Percentiles rank a stretch among this genome's conserved stretches.
phyloP scores from a whole-genome alignment of 2,329 filamentous ascomycete genomes.

The Nannizziopsis arthrosporioides region DNA sequence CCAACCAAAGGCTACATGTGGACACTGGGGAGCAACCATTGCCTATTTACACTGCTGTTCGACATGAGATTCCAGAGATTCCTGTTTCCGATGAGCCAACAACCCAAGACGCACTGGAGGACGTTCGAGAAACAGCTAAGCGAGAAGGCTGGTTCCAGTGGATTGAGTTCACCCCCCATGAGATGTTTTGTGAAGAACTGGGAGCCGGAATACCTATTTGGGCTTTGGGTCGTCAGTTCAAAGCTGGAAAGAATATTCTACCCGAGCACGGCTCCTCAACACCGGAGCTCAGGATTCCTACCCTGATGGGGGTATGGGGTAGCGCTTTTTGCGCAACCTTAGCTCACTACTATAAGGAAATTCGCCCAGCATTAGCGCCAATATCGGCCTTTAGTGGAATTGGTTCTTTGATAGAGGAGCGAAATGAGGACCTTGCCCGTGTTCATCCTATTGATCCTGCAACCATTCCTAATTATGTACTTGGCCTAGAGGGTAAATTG shows the following conservation, averaged over 20 bases:
- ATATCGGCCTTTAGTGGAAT: constrained; percentile 64
- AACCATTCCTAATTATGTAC: constrained; percentile 76
- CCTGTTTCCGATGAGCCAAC: constrained; percentile 33
- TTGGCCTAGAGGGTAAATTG: constrained; percentile 65
- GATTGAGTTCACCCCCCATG: constrained; percentile 92
- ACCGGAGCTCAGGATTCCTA: constrained; percentile 71
- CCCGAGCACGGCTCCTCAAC: constrained; percentile 56
- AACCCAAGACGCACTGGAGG: constrained; percentile 34
- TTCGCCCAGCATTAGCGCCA: constrained; percentile 67
- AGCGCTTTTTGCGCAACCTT: constrained; percentile 93
- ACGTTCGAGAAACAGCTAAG: constrained; percentile 37
- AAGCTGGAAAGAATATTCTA: constrained; percentile 56
- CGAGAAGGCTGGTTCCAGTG: constrained; percentile 89
- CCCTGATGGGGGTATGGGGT: constrained; percentile 89
- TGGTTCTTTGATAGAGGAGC: constrained; percentile 70
- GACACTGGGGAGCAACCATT: constrained; percentile 70
- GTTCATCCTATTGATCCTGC: constrained; percentile 92
- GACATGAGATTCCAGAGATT: constrained; percentile 78
- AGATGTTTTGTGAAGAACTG: constrained; percentile 90
- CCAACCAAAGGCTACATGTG: constrained; percentile 67
- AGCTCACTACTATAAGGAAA: constrained; percentile 89
- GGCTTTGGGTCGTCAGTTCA: constrained; percentile 76
- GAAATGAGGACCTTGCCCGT: constrained; percentile 73
- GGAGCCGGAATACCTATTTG: constrained; percentile 87
- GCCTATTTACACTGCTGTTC: constrained; percentile 89